Evolutionary conservation across 2,329 filamentous ascomycete genomes (phyloP), one percentile per base, ranked within the genome.

Genomic region (Teratosphaeria epicoccoides): DNA sequence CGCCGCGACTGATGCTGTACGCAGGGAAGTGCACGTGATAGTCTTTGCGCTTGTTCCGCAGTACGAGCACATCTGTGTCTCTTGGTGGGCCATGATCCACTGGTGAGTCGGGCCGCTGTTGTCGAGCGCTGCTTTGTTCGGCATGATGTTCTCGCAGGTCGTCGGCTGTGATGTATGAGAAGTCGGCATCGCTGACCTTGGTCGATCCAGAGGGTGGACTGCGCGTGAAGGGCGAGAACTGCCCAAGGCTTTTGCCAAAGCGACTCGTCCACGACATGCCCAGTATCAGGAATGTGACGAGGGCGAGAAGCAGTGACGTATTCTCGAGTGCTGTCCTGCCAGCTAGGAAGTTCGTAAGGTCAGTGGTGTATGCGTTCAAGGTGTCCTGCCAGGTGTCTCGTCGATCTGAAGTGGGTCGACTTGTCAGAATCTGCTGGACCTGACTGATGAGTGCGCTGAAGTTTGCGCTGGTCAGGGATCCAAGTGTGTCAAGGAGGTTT

Each of bases 141-240:
- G 46, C 46, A 33, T 23, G 40, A 63, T 64, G 63, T 67, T 67
- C 57, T 65, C 59, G 54, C 64, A 89, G 68, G 62, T 90, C 85
- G 61, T 87, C 81, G 24, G 83, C 82, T n/a, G 85, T 88, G 64
- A 90, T 89, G 72, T 91, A 90, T 65, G 81, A 84, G 68, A 83
- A 91, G 71, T 90, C 86, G 28, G 84, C 80, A 59, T 88, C 84
- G 60, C 81, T 85, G 54, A 90, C 82, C 57, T 82, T 76, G 26
- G 82, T 66, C 14, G 65, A 60, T 49, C 61, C 63, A 60, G 44
- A 63, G 22, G 67, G 55, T 53, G 67, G 62, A 20, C 67, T 68
- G 46, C 74, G 72, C 12, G 72, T 71, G 59, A 76, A 76, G 14
- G 74, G 74, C 23, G 71, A 74, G 63, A 75, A 75, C 55, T 72